phyloP scores from a whole-genome alignment of 371 early-diverging fungal genomes.

The Blakeslea trispora region DNA sequence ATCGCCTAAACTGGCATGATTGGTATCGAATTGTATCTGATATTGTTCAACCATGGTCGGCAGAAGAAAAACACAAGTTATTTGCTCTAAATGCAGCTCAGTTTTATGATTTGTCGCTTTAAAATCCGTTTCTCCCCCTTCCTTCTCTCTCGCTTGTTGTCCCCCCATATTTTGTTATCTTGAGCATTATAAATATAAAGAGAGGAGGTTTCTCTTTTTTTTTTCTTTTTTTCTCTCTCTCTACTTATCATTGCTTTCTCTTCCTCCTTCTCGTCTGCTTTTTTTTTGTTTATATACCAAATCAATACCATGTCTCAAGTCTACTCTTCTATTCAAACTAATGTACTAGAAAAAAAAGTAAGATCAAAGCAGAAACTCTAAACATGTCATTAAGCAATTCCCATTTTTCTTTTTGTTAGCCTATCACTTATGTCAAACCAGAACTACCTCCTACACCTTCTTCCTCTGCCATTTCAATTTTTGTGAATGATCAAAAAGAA shows the following conservation, averaged over 20 bases:
- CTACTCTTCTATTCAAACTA: too few species aligned
- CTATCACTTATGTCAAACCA: neutral
- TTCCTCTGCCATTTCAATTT: slow-evolving; percentile 12
- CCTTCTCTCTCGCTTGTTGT: too few species aligned
- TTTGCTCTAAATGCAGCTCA: slow-evolving; percentile 42
- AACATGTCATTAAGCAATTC: slow-evolving; percentile 3
- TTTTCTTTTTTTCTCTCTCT: too few species aligned
- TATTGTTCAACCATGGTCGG: slow-evolving; percentile 31
- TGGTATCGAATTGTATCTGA: slow-evolving; percentile 37
- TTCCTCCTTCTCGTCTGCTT: too few species aligned
- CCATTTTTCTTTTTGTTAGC: neutral
- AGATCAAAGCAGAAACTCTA: too few species aligned
- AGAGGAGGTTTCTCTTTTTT: too few species aligned
- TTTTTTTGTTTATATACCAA: too few species aligned
- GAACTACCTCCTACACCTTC: slow-evolving; percentile 22
- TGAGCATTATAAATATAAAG: too few species aligned
- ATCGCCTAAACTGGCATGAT: slow-evolving; percentile 20
- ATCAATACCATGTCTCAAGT: too few species aligned
- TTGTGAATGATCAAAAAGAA: slow-evolving; percentile 9
- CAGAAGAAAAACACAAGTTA: slow-evolving; percentile 35
- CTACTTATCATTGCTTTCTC: too few species aligned
- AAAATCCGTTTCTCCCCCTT: neutral
- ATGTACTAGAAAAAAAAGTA: too few species aligned
- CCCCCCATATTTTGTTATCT: too few species aligned
- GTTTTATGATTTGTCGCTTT: slow-evolving; percentile 13